These are phyloP conservation scores for Acanthamoeba culbertsoni DNA, from an alignment of 208 protist species.

Conservation along the genomic window DNA sequence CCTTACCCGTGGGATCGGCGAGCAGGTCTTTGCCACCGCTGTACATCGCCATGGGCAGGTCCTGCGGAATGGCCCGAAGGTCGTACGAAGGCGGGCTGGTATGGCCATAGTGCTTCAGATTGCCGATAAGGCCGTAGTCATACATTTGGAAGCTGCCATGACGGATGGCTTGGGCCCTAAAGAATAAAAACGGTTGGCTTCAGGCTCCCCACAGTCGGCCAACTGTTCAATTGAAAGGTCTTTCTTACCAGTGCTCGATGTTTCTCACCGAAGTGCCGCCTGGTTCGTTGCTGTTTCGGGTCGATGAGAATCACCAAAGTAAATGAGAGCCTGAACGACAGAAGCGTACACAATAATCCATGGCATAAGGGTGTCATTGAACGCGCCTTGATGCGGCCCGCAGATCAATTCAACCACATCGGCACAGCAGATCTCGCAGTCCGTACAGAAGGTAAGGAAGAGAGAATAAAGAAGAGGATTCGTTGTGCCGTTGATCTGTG, in stretches of 20 bases:
- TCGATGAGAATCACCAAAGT: neutral
- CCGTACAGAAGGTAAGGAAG: conserved; percentile 46
- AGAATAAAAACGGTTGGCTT: neutral
- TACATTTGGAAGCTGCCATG: neutral
- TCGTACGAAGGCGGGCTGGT: neutral
- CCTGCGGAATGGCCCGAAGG: neutral
- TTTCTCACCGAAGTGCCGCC: conserved; percentile 69
- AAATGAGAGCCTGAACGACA: conserved; percentile 3
- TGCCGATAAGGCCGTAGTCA: neutral
- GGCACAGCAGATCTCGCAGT: conserved; percentile 60
- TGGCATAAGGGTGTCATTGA: conserved; percentile 45
- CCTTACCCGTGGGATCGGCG: conserved; percentile 11
- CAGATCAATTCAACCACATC: conserved; percentile 16
- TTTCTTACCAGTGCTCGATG: conserved; percentile 60
- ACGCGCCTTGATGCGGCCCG: conserved; percentile 54
- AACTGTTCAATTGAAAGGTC: too few species aligned
- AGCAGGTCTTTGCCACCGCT: conserved; percentile 36
- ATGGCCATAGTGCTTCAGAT: neutral
- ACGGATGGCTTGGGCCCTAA: conserved; percentile 17
- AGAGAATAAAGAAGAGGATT: neutral
- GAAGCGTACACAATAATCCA: conserved; percentile 44
- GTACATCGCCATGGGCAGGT: conserved; percentile 35
- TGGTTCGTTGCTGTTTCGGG: conserved; percentile 61
- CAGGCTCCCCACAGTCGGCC: too few species aligned
- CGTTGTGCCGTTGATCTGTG: neutral